Evolutionary conservation across 176 grass and related monocot species (phyloP), one percentile per base, ranked within the genome.

Genomic region (Ensete glaucum): DNA sequence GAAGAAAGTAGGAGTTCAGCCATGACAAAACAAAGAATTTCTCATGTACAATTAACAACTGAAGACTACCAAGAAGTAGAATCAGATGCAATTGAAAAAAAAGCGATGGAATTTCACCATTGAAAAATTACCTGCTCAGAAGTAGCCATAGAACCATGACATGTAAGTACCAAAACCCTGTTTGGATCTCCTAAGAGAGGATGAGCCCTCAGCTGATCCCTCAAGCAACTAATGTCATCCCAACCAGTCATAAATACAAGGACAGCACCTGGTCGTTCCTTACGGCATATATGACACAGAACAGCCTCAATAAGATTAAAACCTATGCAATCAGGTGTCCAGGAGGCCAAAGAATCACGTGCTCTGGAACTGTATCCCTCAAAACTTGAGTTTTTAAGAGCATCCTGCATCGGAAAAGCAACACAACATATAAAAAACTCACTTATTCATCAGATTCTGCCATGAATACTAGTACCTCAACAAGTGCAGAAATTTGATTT

Each of bases 181-280:
- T 98, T 98, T 17, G 95, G 95, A 76, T 98, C 90, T 56, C 95
- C 86, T 73, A 98, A 72, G 64, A 93, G 79, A 27, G 95, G 88
- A 82, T 98, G 95, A 78, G 95, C 90, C 77, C 87, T 98, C 73
- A 93, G 70, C 83, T 98, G 90, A 85, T 98, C 95, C 50, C 83
- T 87, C 88, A 98, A 85, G 83, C 90, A 98, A 78, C 76, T 98
- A 75, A 98, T 98, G 70, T 93, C 90, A 17, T 98, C 95, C 95
- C 95, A 98, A 54, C 95, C 90, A 19, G 95, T 98, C 95, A 98
- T 93, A 71, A 98, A 98, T 66, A 93, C 90, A 85, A 98, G 81
- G 77, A 87, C 90, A 77, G 90, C 95, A 85, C 95, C 90, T 79
- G 90, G 53, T 48, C 80, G 73, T 54, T 98, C 95, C 86, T 98